A percentile compares a stretch with the other conserved stretches of the same genome.
phyloP scores from a whole-genome alignment of 2,329 filamentous ascomycete genomes.

The Fusarium proliferatum region DNA sequence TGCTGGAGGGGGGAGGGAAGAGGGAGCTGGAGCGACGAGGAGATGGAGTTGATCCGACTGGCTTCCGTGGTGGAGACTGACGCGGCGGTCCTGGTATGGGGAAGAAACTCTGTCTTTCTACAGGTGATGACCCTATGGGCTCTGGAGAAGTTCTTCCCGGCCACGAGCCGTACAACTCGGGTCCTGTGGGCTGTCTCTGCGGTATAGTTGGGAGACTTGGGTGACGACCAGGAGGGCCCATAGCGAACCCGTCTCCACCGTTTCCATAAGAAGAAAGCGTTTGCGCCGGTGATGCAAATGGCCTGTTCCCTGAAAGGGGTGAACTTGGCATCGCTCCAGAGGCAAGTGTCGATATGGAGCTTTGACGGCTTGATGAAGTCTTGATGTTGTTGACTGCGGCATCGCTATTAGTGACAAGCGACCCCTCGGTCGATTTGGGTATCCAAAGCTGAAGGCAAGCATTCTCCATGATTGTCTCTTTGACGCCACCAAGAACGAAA shows the following conservation, averaged over 20 bases:
- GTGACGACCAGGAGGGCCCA: slow-evolving; percentile 12
- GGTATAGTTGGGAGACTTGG: slow-evolving; percentile 35
- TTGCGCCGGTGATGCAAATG: not conserved
- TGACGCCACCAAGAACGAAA: slow-evolving; percentile 44
- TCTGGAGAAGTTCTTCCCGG: slow-evolving; percentile 33
- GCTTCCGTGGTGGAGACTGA: slow-evolving; percentile 23
- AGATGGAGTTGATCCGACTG: slow-evolving; percentile 35
- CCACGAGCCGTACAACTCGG: slow-evolving; percentile 28
- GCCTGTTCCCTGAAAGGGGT: slow-evolving; percentile 1
- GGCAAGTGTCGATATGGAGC: slow-evolving; percentile 27
- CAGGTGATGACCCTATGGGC: slow-evolving; percentile 22
- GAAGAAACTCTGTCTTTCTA: slow-evolving; percentile 23
- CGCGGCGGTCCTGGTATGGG: slow-evolving; percentile 12
- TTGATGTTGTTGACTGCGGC: slow-evolving; percentile 22
- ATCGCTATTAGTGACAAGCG: slow-evolving; percentile 45
- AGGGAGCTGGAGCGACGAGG: slow-evolving; percentile 28
- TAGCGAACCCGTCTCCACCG: slow-evolving; percentile 4
- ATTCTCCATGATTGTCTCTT: slow-evolving; percentile 41
- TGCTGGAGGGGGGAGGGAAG: slow-evolving; percentile 6
- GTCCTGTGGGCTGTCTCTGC: slow-evolving; percentile 30
- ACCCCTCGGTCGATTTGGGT: slow-evolving; percentile 43
- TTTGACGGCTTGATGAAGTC: slow-evolving; percentile 22
- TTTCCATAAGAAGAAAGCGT: not conserved
- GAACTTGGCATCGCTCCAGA: not conserved
- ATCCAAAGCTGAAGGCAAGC: slow-evolving; percentile 50